A percentile compares a stretch with the other conserved stretches of the same genome.
Evolutionary conservation across 2,329 filamentous ascomycete species (phyloP).

Genomic region (Shiraia sp.): DNA sequence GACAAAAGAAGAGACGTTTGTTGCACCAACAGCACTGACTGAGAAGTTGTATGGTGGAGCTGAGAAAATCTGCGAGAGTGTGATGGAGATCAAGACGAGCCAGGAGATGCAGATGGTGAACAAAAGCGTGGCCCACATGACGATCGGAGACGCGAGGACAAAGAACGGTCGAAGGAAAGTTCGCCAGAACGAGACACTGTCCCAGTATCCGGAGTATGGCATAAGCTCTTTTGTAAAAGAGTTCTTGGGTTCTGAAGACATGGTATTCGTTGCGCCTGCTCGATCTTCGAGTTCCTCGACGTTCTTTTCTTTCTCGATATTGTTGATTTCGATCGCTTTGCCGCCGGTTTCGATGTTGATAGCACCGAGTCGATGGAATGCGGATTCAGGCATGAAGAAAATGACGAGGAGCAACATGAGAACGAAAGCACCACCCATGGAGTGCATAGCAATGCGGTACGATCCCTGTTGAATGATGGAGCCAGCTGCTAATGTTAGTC

Average conservation of each 20-base stretch:
- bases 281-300: conserved; percentile 8
- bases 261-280: neutral
- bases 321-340: conserved; percentile 9
- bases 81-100: conserved; percentile 30
- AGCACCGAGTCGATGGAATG: conserved; percentile 11
- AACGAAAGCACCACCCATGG: conserved; percentile 26
- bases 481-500: conserved; percentile 10
- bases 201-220: conserved; percentile 25
- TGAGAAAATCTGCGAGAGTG: conserved; percentile 30
- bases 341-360: conserved; percentile 25
- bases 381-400: conserved; percentile 32
- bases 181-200: conserved; percentile 24
- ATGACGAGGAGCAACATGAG: conserved; percentile 25
- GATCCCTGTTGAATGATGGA: conserved; percentile 25
- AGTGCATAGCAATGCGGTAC: conserved; percentile 24
- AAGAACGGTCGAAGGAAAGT: conserved; percentile 24
- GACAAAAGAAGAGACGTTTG: conserved; percentile 28
- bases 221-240: conserved; percentile 14
- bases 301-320: conserved; percentile 12
- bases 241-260: conserved; percentile 4
- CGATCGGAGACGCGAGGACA: conserved; percentile 19
- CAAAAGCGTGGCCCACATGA: conserved; percentile 27
- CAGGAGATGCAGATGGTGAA: conserved; percentile 34
- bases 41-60: conserved; percentile 31
- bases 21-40: conserved; percentile 24